Evolutionary conservation across 768 basidiomycete genomes (phyloP).

Genomic region (Mycena leptocephala): DNA sequence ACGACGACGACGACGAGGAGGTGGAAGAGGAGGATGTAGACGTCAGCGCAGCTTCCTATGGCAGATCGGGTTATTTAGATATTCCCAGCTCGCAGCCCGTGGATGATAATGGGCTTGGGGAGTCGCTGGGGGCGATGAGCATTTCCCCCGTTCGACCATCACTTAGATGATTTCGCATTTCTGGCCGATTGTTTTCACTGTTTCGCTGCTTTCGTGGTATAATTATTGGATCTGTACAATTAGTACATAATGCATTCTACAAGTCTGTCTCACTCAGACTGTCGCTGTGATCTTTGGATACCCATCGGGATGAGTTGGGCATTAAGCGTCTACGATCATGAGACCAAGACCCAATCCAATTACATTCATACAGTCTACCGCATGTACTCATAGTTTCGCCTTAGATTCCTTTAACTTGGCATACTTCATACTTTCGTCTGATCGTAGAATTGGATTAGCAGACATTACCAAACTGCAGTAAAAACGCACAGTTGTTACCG

Average conservation of each 20-base stretch:
- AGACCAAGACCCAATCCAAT: no score
- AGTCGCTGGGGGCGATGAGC: conserved; percentile 86
- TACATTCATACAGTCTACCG: background rate
- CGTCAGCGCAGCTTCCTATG: background rate
- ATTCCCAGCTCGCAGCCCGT: conserved; percentile 16
- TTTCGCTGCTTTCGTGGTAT: conserved; percentile 14
- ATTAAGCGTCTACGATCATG: background rate
- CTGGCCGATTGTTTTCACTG: background rate
- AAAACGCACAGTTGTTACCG: conserved; percentile 82
- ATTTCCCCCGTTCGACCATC: conserved; percentile 73
- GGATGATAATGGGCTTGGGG: conserved; percentile 72
- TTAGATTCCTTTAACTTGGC: conserved; percentile 58
- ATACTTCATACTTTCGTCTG: conserved; percentile 62
- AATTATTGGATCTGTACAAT: conserved; percentile 8
- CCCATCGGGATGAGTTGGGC: background rate
- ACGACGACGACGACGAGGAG: conserved; percentile 62
- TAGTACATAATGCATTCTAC: conserved; percentile 20
- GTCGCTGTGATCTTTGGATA: background rate
- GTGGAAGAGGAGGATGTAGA: conserved; percentile 20
- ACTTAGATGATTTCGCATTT: background rate
- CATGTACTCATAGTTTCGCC: conserved; percentile 52
- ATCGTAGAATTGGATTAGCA: conserved; percentile 13
- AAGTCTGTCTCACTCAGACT: background rate
- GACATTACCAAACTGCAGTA: background rate
- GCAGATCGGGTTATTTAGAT: background rate